A percentile compares a stretch with the other conserved stretches of the same genome.
Conservation (phyloP, 140 eudicot genomes). For the Bidens hawaiensis region DNA sequence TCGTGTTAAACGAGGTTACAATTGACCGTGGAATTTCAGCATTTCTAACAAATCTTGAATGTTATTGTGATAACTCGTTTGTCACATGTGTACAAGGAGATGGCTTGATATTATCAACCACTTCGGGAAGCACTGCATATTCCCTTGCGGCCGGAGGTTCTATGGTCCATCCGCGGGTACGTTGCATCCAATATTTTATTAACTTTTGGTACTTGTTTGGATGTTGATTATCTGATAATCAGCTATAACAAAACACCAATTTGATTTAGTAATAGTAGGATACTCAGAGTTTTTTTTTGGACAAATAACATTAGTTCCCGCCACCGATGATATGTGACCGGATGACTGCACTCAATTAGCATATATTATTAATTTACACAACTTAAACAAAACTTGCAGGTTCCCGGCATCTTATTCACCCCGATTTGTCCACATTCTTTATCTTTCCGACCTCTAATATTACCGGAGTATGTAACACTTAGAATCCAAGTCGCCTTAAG, state of each 20-base stretch:
- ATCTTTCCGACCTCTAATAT: conserved; percentile 91
- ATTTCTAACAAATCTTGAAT: conserved; percentile 86
- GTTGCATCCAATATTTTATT: background rate
- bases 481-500: conserved; percentile 76
- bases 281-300: background rate
- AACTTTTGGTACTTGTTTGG: too few relatives aligned
- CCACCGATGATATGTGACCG: background rate
- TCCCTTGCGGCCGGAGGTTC: conserved; percentile 98
- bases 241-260: background rate
- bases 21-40: conserved; percentile 96
- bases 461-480: conserved; percentile 78
- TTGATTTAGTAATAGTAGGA: background rate
- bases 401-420: conserved; percentile 89
- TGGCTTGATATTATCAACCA: conserved; percentile 81
- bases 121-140: conserved; percentile 98
- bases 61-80: conserved; percentile 80
- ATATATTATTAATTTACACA: background rate
- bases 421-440: conserved; percentile 98
- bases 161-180: conserved; percentile 97
- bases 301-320: background rate
- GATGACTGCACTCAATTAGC: background rate
- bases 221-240: background rate
- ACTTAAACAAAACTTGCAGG: conserved; percentile 35
- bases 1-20: conserved; percentile 90
- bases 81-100: conserved; percentile 97